phyloP scores from a whole-genome alignment of 2,329 filamentous ascomycete genomes.

The Phyllosticta citriasiana region DNA sequence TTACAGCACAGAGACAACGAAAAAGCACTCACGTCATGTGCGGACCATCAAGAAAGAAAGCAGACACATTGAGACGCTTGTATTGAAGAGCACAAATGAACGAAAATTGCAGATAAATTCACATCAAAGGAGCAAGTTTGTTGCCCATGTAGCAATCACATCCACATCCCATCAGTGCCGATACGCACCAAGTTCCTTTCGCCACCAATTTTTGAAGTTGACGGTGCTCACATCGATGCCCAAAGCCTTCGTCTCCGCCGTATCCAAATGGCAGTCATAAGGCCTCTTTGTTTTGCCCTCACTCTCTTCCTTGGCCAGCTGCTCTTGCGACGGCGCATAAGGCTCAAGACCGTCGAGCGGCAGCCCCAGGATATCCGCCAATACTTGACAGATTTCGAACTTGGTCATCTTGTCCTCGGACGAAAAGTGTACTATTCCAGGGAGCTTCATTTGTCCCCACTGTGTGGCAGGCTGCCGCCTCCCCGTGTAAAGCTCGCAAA shows the following conservation, averaged over 20 bases:
- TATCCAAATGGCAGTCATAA: constrained; percentile 82
- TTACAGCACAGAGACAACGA: too few species aligned
- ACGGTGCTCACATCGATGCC: constrained; percentile 65
- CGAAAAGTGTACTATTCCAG: constrained; percentile 69
- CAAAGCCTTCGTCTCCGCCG: constrained; percentile 58
- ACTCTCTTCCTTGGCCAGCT: constrained; percentile 54
- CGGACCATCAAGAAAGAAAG: too few species aligned
- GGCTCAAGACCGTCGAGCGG: constrained; percentile 50
- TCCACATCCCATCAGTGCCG: not conserved
- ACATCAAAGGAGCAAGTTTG: not conserved
- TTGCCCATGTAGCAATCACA: not conserved
- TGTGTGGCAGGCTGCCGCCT: not conserved
- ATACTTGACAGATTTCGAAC: constrained; percentile 72
- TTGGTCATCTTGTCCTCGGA: constrained; percentile 83
- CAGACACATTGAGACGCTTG: too few species aligned
- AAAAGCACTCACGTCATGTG: too few species aligned
- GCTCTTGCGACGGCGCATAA: constrained; percentile 50
- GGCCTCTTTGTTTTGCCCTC: constrained; percentile 55
- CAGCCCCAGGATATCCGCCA: constrained; percentile 71
- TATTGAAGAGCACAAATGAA: too few species aligned
- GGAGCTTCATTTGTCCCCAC: constrained; percentile 43
- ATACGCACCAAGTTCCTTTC: constrained; percentile 2
- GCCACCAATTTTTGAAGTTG: constrained; percentile 75
- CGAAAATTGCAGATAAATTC: too few species aligned
- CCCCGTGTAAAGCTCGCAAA: constrained; percentile 54